phyloP scores from a whole-genome alignment of 495 filamentous ascomycete genomes.

The Ascodesmis nigricans region DNA sequence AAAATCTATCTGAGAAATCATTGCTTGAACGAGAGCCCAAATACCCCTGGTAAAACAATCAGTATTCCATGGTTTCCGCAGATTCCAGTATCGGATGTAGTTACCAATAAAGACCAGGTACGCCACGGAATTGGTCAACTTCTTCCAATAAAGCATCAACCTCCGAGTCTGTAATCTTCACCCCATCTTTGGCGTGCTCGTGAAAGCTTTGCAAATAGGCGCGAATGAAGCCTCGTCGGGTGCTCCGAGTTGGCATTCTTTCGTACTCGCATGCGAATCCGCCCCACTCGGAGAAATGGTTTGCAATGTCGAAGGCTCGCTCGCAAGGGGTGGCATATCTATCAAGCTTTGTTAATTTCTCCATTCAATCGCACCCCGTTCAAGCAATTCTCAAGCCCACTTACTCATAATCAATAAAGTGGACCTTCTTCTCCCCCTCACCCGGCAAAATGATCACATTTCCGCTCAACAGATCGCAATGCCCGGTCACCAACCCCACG shows the following conservation, averaged over 20 bases:
- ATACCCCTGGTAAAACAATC: slow-evolving; percentile 40
- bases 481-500: slow-evolving; percentile 53
- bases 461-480: slow-evolving; percentile 83
- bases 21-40: slow-evolving; percentile 90
- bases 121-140: slow-evolving; percentile 68
- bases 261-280: slow-evolving; percentile 86
- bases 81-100: slow-evolving; percentile 1
- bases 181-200: slow-evolving; percentile 23
- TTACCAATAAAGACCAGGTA: slow-evolving; percentile 69
- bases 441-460: slow-evolving; percentile 74
- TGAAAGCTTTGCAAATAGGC: slow-evolving; percentile 54
- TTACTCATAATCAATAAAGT: slow-evolving; percentile 89
- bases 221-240: slow-evolving; percentile 59
- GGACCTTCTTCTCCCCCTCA: slow-evolving; percentile 27
- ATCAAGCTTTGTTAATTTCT: not conserved
- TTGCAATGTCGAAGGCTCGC: slow-evolving; percentile 95
- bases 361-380: too few species aligned
- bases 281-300: slow-evolving; percentile 97
- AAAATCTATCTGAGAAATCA: slow-evolving; percentile 89
- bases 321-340: slow-evolving; percentile 73
- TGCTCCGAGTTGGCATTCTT: slow-evolving; percentile 54
- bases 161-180: slow-evolving; percentile 34
- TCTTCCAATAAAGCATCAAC: slow-evolving; percentile 45
- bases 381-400: too few species aligned
- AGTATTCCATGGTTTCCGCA: not conserved